Percentiles rank a stretch among this genome's conserved stretches.
Conservation (phyloP, 2,329 filamentous ascomycete species). For the Curvularia sp. region DNA sequence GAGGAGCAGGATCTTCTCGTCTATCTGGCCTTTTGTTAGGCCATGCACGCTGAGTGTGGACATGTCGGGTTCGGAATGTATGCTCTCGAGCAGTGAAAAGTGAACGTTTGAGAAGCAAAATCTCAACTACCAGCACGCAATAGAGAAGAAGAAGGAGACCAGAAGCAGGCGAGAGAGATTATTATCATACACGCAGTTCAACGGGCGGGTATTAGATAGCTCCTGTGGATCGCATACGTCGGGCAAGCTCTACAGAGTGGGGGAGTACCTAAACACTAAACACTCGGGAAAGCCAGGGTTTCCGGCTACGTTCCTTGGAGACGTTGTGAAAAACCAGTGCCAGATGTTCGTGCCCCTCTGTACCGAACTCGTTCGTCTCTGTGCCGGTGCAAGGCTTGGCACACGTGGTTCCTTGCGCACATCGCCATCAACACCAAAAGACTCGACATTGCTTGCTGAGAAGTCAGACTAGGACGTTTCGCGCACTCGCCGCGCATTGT, state of each 20-base stretch:
- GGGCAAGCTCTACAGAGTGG: constrained; percentile 17
- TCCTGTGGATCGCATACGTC: constrained; percentile 10
- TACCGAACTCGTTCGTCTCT: constrained; percentile 31
- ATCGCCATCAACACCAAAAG: constrained; percentile 17
- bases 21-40: constrained; percentile 55
- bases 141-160: background rate
- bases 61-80: constrained; percentile 22
- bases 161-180: background rate
- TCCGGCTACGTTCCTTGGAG: constrained; percentile 11
- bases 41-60: constrained; percentile 54
- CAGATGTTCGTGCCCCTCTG: constrained; percentile 31
- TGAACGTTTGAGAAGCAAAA: background rate
- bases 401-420: constrained; percentile 26
- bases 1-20: constrained; percentile 67
- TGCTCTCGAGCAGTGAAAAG: background rate
- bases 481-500: constrained; percentile 28
- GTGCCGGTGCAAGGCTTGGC: constrained; percentile 26
- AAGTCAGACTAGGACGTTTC: constrained; percentile 8
- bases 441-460: constrained; percentile 10
- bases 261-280: constrained; percentile 14
- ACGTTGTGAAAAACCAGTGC: constrained; percentile 13
- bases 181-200: constrained; percentile 10
- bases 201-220: constrained; percentile 11
- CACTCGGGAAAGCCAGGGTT: constrained; percentile 20
- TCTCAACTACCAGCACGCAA: background rate